Base-by-base conservation (phyloP, 1,139 yeast species). In the Pichia sp. region DNA sequence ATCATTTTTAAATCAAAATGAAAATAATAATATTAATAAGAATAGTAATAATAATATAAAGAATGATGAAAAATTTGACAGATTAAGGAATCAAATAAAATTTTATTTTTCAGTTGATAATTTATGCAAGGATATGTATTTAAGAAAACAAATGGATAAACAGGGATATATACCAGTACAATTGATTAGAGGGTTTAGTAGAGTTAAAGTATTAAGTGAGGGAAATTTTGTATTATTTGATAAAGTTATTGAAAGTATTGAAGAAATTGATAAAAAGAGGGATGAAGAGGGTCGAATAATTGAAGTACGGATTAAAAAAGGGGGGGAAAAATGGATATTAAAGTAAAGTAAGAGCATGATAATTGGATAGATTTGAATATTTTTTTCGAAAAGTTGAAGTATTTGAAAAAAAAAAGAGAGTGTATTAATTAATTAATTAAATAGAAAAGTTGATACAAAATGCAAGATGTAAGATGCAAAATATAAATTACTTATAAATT, bases 91-190 rank as follows among this genome's bases (percentile, higher is more conserved):
- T 57, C 97, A 89, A 69, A 68, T 89, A 48, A 87, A 82, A 60
- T 90, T 89, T 68, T 90, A 90, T 65, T 84, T 90, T 63, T 82
- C 94, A 23, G 73, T 82, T 48, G 96, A 87, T 56, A 92, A 92
- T 68, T 72, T 92, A 62, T 73, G 84, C 60, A 83, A 84, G 64
- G 96, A 87, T 64, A 66, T 82, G 47, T 87, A 67, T 64, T 70
- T 87, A 59, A 76, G 96, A 61, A 76, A 76, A 53, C 85, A 82
- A 57, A 86, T 87, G 95, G 78, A 81, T 64, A 63, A 69, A 32
- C 72, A 79, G 52, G 96, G 96, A 16, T 81, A 78, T 73, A 77
- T 87, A 41, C 72, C 76, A 24, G 66, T 86, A 51, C 56, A 63
- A n/a, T 70, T 80, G 47, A 72, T 87, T 53, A 78, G 83, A 49